Evolutionary conservation across 192 early-diverging fungal genomes (phyloP).

Genomic region (Podochytrium sp.): DNA sequence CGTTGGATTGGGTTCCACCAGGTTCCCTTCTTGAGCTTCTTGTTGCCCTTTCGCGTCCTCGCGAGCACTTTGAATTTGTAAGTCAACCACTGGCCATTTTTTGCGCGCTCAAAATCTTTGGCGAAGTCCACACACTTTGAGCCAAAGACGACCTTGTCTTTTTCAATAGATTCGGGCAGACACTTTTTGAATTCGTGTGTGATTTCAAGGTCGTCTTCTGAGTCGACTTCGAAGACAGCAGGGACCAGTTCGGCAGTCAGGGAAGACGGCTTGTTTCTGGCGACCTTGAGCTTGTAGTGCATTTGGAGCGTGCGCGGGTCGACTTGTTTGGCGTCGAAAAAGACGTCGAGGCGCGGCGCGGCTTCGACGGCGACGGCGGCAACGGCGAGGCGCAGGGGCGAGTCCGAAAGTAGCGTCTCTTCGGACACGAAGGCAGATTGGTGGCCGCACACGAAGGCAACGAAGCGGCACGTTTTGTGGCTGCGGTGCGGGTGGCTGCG

Average conservation of each 20-base stretch:
- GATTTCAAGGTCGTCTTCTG: no score
- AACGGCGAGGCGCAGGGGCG: background rate
- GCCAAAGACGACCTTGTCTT: background rate
- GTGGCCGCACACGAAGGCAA: no score
- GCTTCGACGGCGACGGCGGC: slow-evolving; percentile 7
- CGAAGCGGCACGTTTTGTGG: no score
- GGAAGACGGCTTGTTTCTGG: background rate
- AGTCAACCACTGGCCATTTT: slow-evolving; percentile 2
- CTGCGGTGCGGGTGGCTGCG: no score
- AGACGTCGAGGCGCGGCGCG: background rate
- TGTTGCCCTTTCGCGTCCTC: background rate
- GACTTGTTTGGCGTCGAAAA: slow-evolving; percentile 1
- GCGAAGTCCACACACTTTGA: slow-evolving; percentile 12
- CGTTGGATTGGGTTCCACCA: background rate
- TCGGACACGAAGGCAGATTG: no score
- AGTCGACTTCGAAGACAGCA: background rate
- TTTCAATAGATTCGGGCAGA: background rate
- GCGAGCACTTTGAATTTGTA: slow-evolving; percentile 25
- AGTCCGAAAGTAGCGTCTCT: no score
- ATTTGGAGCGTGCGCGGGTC: background rate
- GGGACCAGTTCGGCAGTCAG: background rate
- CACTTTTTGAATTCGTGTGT: slow-evolving; percentile 9
- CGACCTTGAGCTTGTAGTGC: slow-evolving; percentile 13
- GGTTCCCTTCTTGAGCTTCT: background rate
- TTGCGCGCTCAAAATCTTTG: background rate